Evolutionary conservation across 1,139 yeast genomes (phyloP), one percentile per base, ranked within the genome.

Genomic region (Blastobotrys elegans): DNA sequence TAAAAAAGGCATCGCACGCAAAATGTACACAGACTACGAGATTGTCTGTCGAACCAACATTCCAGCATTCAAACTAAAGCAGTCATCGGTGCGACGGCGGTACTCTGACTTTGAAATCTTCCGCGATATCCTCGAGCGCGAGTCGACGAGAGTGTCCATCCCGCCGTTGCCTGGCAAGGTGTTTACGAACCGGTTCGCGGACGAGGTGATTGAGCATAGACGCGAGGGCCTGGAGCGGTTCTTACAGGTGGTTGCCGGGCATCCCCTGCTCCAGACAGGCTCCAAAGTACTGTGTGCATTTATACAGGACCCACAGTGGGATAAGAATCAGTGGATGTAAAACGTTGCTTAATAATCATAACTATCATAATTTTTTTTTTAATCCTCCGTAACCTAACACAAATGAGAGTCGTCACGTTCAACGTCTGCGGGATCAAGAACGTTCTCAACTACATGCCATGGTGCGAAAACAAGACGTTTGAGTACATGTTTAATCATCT

Each of bases 101-200:
- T 92, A 88, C 69, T 81, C 90, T 41, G 98, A 92, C 63, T 92
- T 92, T 66, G 97, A 85, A 50, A 76, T 79, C 26, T 85, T 92
- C 61, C 75, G 86, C 54, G 83, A 80, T 51, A 74, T 87, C 24
- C 67, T 90, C 44, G 95, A 87, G 59, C 77, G 79, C 46, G 95
- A 86, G 61, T 74, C 84, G 22, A 75, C 86, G 1, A 66, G 89
- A 44, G 96, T 92, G 16, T 77, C 86, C 34, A 82, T 92, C 29
- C 97, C 97, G 1, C 77, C 82, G 30, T 72, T 92, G 43, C 98
- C 98, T 0, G 96, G 96, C 14, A 92, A 90, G 63, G 76, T 88
- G 39, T 71, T 73, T 42, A 78, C 80, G 43, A 79, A 85, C 62
- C 75, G 95, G 54, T 90, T 90, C 64, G 81, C 82, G 50, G 95